Evolutionary conservation across 306 rosid genomes (phyloP), one percentile per base, ranked within the genome.

Genomic region (Lathyrus tuberosus): DNA sequence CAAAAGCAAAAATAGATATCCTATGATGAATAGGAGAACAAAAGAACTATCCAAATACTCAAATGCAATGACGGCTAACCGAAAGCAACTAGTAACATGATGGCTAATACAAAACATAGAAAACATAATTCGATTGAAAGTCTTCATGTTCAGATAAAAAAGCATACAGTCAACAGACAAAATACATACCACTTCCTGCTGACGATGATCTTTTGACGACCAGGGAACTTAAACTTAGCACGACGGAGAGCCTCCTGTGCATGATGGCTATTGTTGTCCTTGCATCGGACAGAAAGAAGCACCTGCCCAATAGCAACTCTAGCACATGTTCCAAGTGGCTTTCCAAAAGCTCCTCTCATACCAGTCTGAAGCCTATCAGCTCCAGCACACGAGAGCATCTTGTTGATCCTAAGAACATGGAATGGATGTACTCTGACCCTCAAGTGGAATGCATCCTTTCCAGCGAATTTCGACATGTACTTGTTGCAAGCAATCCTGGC

Each of bases 351-450:
- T 37, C 96, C 96, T 37, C 97, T 84, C 96, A 91, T 91, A 0
- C 97, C 97, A 18, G 96, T 91, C 83, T 91, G 97, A 47, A 91
- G 97, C 96, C 97, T 91, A 82, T 80, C 79, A 71, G 78, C 86
- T 74, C 86, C 84, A 68, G 83, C 82, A 69, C 85, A 76, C 5
- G 84, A 82, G 68, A 82, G 97, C 97, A 91, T 91, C 69, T 91
- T 91, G 85, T 91, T 91, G 46, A 91, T 91, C 14, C 97, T 82
- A 26, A 91, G 84, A 69, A 91, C 97, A 76, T 89, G 97, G 88
- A 91, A 91, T 0, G 97, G 97, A 57, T 91, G 97, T 1, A 91
- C 97, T 70, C 97, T 82, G n/a, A 91, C 93, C 14, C 97, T 81
- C 81, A 91, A 78, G 76, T 89, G 97, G 81, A 89, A 92, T 0